phyloP scores from a whole-genome alignment of 164 flowering plant species.

The Cinnamomum micranthum region DNA sequence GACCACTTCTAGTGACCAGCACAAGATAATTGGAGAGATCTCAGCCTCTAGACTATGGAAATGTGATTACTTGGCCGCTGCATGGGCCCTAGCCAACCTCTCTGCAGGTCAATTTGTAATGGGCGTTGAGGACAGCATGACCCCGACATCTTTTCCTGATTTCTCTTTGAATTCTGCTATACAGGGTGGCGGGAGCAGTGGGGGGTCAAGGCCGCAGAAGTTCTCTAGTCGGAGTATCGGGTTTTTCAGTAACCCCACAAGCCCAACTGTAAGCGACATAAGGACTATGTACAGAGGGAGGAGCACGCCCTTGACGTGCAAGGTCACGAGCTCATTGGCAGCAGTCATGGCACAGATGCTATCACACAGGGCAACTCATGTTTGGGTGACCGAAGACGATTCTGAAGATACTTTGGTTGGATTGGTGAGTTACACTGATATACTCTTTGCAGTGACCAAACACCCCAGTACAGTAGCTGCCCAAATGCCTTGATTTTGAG shows the following conservation, averaged over 20 bases:
- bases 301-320: constrained; percentile 87
- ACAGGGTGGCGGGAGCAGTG: constrained; percentile 17
- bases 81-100: constrained; percentile 93
- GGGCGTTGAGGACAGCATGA: constrained; percentile 74
- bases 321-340: constrained; percentile 72
- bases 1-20: constrained; percentile 35
- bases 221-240: constrained; percentile 87
- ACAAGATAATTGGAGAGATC: constrained; percentile 84
- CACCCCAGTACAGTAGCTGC: constrained; percentile 18
- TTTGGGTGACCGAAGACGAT: constrained; percentile 89
- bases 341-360: constrained; percentile 99
- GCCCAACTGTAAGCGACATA: constrained; percentile 30
- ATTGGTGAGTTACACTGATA: constrained; percentile 77
- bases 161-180: constrained; percentile 19
- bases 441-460: constrained; percentile 66
- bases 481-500: constrained; percentile 15
- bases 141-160: constrained; percentile 36
- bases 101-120: constrained; percentile 94
- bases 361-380: constrained; percentile 88
- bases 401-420: constrained; percentile 74
- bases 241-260: constrained; percentile 47
- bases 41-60: constrained; percentile 87
- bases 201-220: constrained; percentile 33
- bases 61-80: constrained; percentile 85
- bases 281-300: constrained; percentile 89